phyloP scores from a whole-genome alignment of 225 moss, liverwort and hornwort genomes.

The Lunularia cruciata region DNA sequence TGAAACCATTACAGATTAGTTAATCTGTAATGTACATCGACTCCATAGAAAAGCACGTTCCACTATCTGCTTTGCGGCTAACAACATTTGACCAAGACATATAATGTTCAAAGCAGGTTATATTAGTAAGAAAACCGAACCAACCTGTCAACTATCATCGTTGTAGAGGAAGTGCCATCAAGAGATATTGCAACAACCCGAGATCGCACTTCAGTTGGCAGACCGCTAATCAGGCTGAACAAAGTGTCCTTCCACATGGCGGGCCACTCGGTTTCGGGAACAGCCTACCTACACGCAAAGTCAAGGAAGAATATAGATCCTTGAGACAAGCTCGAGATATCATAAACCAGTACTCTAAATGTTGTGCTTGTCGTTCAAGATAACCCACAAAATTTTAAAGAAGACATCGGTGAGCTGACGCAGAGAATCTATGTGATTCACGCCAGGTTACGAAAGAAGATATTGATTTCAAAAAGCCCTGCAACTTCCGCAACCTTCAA shows the following conservation, averaged over 20 bases:
- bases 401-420: too few relatives aligned
- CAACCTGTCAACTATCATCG: slow-evolving; percentile 35
- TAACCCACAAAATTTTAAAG: too few relatives aligned
- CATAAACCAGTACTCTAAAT: too few relatives aligned
- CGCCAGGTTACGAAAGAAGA: not conserved
- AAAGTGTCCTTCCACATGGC: slow-evolving; percentile 35
- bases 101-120: not conserved
- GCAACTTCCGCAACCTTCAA: too few relatives aligned
- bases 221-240: slow-evolving; percentile 22
- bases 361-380: too few relatives aligned
- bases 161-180: slow-evolving; percentile 43
- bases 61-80: too few relatives aligned
- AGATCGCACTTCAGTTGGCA: slow-evolving; percentile 13
- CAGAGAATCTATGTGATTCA: too few relatives aligned
- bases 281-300: slow-evolving; percentile 30
- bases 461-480: not conserved
- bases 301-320: not conserved
- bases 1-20: too few relatives aligned
- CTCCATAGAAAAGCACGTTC: too few relatives aligned
- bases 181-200: slow-evolving; percentile 36
- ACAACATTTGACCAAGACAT: too few relatives aligned
- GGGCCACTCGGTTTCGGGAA: slow-evolving; percentile 23
- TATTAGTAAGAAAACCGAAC: not conserved
- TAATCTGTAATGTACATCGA: not conserved
- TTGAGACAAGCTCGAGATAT: not conserved